Base-by-base conservation (phyloP, 2,329 filamentous ascomycete genomes). In the Colletotrichum caudatum region DNA sequence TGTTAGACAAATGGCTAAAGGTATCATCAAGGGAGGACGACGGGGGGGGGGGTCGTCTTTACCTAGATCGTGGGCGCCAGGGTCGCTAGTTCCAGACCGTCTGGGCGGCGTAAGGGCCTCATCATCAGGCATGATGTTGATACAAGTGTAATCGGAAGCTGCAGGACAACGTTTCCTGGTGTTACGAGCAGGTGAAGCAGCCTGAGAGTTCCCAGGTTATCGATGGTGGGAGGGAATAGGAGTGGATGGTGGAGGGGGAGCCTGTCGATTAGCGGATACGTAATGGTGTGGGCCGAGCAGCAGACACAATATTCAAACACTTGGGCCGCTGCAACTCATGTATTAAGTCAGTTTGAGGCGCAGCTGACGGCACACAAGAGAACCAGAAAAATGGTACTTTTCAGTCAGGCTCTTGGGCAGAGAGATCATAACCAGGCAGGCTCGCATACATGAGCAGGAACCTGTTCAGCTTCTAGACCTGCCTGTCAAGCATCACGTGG, bases 1-100 rank as follows among this genome's bases (percentile, higher is more conserved):
- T 63, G 75, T 81, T 74, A 82, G 78, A 70, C 60, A 60, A 63
- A 48, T 23, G 41, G 37, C 48, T 56, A 29, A 48, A 29, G 50
- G 33, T 23, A 59, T 41, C 69, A 50, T 61, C 60, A 44, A 51
- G 58, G 61, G 41, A 71, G 50, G 18, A 39, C 61, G 14, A 39
- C 60, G 57, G 62, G 50, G 50, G 29, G 56, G 57, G 62, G 54
- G 46, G 35, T 18, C 16, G n/a, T 41, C 12, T 75, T 44, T 78
- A 91, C 89, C 86, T 72, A 90, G 82, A 69, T 91, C 88, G 78
- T 86, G 89, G 54, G 89, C 89, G 75, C 89, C 89, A 60, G 89
- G 84, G 75, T 91, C 89, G 54, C 84, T 81, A 41, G 82, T 84
- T 71, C 80, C 82, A 39, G 76, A 82, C 74, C 80, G 80, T 65